These are phyloP conservation scores for Pseudonitzschia pungens DNA, from an alignment of 108 stramenopile genomes.

Conservation along the genomic window DNA sequence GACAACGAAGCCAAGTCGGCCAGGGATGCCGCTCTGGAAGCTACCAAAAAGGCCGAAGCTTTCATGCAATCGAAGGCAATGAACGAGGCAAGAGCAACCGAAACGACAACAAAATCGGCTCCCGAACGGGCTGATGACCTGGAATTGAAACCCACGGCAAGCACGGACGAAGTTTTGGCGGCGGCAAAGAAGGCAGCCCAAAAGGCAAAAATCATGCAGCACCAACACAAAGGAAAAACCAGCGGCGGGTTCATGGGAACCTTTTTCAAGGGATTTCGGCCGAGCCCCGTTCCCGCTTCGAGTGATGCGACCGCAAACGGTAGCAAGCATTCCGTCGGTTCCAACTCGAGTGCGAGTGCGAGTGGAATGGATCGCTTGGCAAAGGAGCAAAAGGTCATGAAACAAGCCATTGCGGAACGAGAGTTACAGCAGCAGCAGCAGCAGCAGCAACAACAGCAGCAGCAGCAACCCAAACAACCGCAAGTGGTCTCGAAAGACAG, in stretches of 20 bases:
- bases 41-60: constrained; percentile 44
- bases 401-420: constrained; percentile 38
- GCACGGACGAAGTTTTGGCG: constrained; percentile 22
- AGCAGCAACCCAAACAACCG: not conserved
- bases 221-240: constrained; percentile 14
- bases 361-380: constrained; percentile 30
- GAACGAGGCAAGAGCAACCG: constrained; percentile 16
- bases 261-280: constrained; percentile 43
- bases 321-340: constrained; percentile 6
- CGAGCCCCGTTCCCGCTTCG: not conserved
- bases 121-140: not conserved
- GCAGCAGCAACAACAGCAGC: not conserved
- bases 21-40: constrained; percentile 37
- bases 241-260: constrained; percentile 40
- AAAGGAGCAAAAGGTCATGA: constrained; percentile 34
- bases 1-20: constrained; percentile 18
- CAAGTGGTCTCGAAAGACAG: not conserved
- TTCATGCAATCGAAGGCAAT: constrained; percentile 41
- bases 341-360: constrained; percentile 5
- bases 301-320: not conserved
- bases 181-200: constrained; percentile 39
- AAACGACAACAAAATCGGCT: not conserved
- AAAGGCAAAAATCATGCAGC: constrained; percentile 33
- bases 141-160: constrained; percentile 12
- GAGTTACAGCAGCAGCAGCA: constrained; percentile 21